Percentiles rank a stretch among this genome's conserved stretches.
These are phyloP conservation scores for Meyerozyma sp. DNA, from an alignment of 1,139 yeast species.

Conservation along the genomic window DNA sequence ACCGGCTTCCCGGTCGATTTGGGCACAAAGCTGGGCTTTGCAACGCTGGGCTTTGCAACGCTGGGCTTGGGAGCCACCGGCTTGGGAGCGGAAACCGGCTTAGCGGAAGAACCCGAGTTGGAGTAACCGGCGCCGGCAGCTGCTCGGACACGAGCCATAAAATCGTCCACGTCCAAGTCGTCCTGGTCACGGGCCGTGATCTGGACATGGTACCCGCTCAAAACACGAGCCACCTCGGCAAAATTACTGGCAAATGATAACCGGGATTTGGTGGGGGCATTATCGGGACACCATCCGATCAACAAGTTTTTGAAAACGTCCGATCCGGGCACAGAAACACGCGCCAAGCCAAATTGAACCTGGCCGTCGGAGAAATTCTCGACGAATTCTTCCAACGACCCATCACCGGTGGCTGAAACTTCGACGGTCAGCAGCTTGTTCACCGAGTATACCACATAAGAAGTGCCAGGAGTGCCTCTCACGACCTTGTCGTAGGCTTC, in stretches of 20 bases:
- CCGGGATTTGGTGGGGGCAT: constrained; percentile 70
- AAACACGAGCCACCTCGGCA: constrained; percentile 63
- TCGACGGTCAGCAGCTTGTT: constrained; percentile 50
- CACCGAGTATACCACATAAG: constrained; percentile 64
- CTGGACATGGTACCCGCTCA: constrained; percentile 88
- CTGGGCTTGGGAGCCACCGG: constrained; percentile 6
- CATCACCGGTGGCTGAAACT: constrained; percentile 55
- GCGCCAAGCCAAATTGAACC: constrained; percentile 85
- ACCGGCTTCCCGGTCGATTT: constrained; percentile 39
- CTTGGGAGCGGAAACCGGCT: constrained; percentile 1
- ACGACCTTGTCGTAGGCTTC: constrained; percentile 60
- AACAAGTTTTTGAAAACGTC: constrained; percentile 79
- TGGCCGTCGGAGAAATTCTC: constrained; percentile 80
- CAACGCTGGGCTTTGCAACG: constrained; percentile 21
- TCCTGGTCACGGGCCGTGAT: constrained; percentile 93
- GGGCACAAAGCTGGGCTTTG: constrained; percentile 28
- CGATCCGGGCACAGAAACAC: constrained; percentile 85
- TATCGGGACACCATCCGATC: constrained; percentile 92
- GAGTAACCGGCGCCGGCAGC: constrained; percentile 97
- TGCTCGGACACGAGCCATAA: constrained; percentile 70
- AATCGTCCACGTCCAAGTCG: constrained; percentile 76
- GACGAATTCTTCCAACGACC: constrained; percentile 72
- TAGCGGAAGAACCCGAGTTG: constrained; percentile 32
- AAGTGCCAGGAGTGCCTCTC: constrained; percentile 48
- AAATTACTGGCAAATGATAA: constrained; percentile 73